Percentiles rank a stretch among this genome's conserved stretches.
These are phyloP conservation scores for Lycium ferocissimum DNA, from an alignment of 257 asterid genomes.

Conservation along the genomic window DNA sequence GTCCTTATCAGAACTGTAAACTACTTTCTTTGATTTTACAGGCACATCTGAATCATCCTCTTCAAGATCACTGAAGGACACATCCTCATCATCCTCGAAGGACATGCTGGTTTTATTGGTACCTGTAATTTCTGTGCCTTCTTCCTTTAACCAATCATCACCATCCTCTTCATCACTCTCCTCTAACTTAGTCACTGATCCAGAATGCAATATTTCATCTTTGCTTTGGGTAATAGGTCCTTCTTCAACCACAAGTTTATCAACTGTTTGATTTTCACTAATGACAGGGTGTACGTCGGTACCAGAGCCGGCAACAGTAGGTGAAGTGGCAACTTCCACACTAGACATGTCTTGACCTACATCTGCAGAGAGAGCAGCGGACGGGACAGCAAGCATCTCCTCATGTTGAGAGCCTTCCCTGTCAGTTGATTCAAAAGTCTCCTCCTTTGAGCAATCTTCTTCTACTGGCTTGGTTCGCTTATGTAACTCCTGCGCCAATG, in stretches of 20 bases:
- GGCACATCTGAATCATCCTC: constrained; percentile 73
- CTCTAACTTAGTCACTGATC: constrained; percentile 36
- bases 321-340: constrained; percentile 40
- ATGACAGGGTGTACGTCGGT: constrained; percentile 48
- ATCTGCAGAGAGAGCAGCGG: constrained; percentile 35
- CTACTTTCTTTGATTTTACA: constrained; percentile 55
- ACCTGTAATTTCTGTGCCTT: constrained; percentile 54
- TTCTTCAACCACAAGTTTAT: constrained; percentile 41
- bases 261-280: constrained; percentile 46
- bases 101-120: constrained; percentile 52
- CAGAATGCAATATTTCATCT: constrained; percentile 42
- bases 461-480: constrained; percentile 43
- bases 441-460: constrained; percentile 41
- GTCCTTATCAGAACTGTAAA: constrained; percentile 69
- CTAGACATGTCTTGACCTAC: constrained; percentile 37
- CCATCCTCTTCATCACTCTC: constrained; percentile 76
- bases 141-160: constrained; percentile 98
- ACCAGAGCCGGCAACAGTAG: constrained; percentile 38
- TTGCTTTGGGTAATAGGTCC: constrained; percentile 35
- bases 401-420: constrained; percentile 42
- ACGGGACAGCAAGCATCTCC: constrained; percentile 63
- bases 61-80: constrained; percentile 97
- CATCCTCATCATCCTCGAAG: constrained; percentile 85
- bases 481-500: constrained; percentile 60
- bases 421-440: constrained; percentile 45